Base-by-base conservation (phyloP, 352 stramenopile genomes). In the Phytopythium litorale region DNA sequence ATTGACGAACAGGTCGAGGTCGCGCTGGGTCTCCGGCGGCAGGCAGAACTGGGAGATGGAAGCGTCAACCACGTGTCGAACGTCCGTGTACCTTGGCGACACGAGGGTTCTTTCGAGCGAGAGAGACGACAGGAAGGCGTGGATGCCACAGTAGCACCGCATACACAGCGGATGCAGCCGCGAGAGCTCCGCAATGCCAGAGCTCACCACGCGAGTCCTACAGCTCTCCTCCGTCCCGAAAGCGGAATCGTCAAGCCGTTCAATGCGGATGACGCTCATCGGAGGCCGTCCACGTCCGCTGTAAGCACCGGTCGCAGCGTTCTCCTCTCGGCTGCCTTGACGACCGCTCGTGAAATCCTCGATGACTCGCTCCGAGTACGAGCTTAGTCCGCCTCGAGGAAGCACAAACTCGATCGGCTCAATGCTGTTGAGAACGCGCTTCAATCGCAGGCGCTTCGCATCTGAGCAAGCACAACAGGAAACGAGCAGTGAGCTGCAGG, bases 391-490 rank as follows among this genome's bases (percentile, higher is more conserved):
- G 5, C 73, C 71, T 25, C 35, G 32, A 25, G 73, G 76, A 13
- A 82, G 52, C 40, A 79, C 71, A 48, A 85, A 72, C 60, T 86
- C 76, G 12, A 81, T 65, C 32, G 76, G 76, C 21, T 75, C 61
- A n/a, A 86, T 54, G 1, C 37, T 57, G 25, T 64, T 54, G 21
- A 86, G 58, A 23, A 48, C 55, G 5, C 65, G 53, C 16, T 63
- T 65, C 45, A 85, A 56, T 3, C 42, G 60, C 18, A 62, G 61
- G 33, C 76, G 54, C 33, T 65, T 72, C 3, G 43, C 71, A 57
- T 75, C 76, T 85, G 50, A 42, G 50, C 12, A 21, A 59, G 16
- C 3, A 63, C 46, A 56, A 43, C 58, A 40, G 23, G 19, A 50
- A 7, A 66, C 6, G 19, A 45, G n/a, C 23, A 45, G 9, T 45